Base-by-base conservation (phyloP, 2,329 filamentous ascomycete genomes). In the Botryotinia narcissicola region DNA sequence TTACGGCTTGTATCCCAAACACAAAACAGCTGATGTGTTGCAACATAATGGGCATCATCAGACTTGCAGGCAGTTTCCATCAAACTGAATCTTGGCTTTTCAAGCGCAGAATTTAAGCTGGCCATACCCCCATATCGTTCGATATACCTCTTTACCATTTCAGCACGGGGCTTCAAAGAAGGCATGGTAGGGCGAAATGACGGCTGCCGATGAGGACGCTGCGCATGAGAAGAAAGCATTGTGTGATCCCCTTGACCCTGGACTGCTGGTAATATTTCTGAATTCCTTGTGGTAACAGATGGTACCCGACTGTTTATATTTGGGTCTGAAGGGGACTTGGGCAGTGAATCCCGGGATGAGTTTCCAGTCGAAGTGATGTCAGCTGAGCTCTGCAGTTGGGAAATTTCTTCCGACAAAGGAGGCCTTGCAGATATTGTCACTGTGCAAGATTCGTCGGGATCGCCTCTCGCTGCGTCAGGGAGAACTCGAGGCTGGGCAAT, bases 21-120 rank as follows among this genome's bases (percentile, higher is more conserved):
- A 78, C 90, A 92, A 80, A 89, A 90, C 2, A 91, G 74, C 78
- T 93, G 91, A 78, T 93, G 91, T 20, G 92, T 79, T 9, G 86
- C 84, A 68, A 94, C 77, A 79, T 91, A 94, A 78, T 92, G 88
- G 64, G 83, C 75, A 79, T 95, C 92, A 7, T 85, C 80, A 0
- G 79, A 77, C 2, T 75, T 61, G 75, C 89, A 91, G 1, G 92
- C 91, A 37, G 88, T 83, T 40, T 76, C 78, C 20, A 94, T 82
- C 12, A 92, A 83, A n/a, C 80, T 76, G 48, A 89, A 83, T 44
- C 91, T 85, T 37, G 83, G 83, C 62, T 79, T 78, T 74, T 88
- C 87, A 3, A 85, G 78, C 7, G 77, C 77, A 57, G 68, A 75
- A 71, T 80, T 80, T 29, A 77, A 75, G 68, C 74, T 80, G 68